Base-by-base conservation (phyloP, 768 basidiomycete species). In the Austroboletus eburneus region DNA sequence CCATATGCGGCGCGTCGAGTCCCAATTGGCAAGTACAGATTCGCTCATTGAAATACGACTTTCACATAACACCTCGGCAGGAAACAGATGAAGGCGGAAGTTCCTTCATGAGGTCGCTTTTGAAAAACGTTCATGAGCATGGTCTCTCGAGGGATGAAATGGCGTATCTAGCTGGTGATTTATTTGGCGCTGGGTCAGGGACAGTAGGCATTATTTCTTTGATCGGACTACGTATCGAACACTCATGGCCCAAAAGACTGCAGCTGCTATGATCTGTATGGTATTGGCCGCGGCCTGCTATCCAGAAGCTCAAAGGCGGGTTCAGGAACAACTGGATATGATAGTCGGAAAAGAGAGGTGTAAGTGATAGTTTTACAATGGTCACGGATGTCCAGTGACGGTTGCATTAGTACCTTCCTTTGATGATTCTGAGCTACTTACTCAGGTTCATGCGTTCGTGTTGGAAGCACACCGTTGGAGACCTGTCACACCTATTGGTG, bases 131-230 rank as follows among this genome's bases (percentile, higher is more conserved):
- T 46, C 42, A 57, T 3, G 72, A 76, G 44, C 71, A 77, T 20
- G 68, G 64, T 8, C 67, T 83, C 3, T 69, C 76, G 4, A 69
- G 71, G 34, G 68, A 76, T 44, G 80, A 83, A 50, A 72, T 74
- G 12, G 73, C 80, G 1, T 84, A 79, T 58, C 70, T 83, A 5
- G 76, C 75, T 2, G 82, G 81, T 0, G 70, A 69, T 27, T 71
- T 83, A 62, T 83, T 80, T 50, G 76, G 74, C 16, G 82, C 80
- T 20, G 82, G 79, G 1, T 72, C 75, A 1, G 80, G 78, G 45
- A 82, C 80, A 3, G 70, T 68, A 48, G 38, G 36, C 5, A 12
- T 27, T 27, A 27, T 27, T 27, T 27, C 12, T 27, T 5, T 27
- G 27, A 27, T 5, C 12, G 5, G 27, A 27, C 27, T 27, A 27